These are phyloP conservation scores for Chaetomium fimeti DNA, from an alignment of 495 filamentous ascomycete genomes.

Conservation along the genomic window DNA sequence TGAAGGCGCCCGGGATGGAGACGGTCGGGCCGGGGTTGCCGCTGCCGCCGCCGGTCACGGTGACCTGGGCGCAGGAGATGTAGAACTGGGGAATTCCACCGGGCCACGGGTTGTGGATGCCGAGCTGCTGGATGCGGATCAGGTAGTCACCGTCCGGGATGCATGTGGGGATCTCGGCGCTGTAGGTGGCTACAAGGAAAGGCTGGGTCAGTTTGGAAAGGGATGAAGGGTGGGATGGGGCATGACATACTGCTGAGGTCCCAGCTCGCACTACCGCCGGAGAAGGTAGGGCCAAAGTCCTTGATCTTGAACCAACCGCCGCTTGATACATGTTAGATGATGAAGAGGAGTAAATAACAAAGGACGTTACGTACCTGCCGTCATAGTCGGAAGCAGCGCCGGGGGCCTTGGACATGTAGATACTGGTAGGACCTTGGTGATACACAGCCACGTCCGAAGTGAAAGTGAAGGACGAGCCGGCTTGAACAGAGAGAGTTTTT, in stretches of 20 bases:
- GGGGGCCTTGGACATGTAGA: slow-evolving; percentile 57
- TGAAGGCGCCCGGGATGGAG: slow-evolving; percentile 57
- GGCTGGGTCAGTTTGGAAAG: background rate
- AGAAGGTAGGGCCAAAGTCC: slow-evolving; percentile 45
- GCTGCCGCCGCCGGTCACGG: slow-evolving; percentile 54
- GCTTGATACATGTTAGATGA: too few relatives aligned
- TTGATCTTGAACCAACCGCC: slow-evolving; percentile 58
- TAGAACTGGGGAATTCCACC: slow-evolving; percentile 55
- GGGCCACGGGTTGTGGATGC: slow-evolving; percentile 57
- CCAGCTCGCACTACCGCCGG: slow-evolving; percentile 39
- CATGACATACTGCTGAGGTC: slow-evolving; percentile 36
- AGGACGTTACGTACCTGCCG: too few relatives aligned
- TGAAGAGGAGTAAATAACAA: too few relatives aligned
- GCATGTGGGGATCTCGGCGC: slow-evolving; percentile 53
- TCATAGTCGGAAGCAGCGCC: slow-evolving; percentile 45
- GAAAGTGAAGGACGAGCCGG: slow-evolving; percentile 54
- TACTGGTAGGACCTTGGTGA: slow-evolving; percentile 58
- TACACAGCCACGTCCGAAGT: slow-evolving; percentile 55
- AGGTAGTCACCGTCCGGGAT: slow-evolving; percentile 61
- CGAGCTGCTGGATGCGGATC: slow-evolving; percentile 60
- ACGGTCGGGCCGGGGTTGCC: slow-evolving; percentile 46
- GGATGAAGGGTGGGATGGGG: background rate
- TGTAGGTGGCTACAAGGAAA: slow-evolving; percentile 42
- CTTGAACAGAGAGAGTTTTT: slow-evolving; percentile 46
- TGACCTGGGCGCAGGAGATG: slow-evolving; percentile 59